phyloP scores from a whole-genome alignment of 495 filamentous ascomycete genomes.

The Chaetomidium leptoderma region DNA sequence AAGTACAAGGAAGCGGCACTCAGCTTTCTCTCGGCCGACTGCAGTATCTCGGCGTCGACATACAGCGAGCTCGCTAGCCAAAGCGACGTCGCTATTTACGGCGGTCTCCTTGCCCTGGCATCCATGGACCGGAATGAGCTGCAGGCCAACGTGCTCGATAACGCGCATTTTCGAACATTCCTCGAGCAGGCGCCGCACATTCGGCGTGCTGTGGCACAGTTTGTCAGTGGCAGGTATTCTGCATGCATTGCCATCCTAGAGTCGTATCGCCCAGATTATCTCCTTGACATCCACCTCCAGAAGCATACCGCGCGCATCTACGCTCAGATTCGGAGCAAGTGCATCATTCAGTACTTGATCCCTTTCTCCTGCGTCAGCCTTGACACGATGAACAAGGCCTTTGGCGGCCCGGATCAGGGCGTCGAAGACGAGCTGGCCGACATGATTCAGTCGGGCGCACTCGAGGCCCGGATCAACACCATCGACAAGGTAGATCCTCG shows the following conservation, averaged over 20 bases:
- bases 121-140: slow-evolving; percentile 78
- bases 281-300: slow-evolving; percentile 84
- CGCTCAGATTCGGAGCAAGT: slow-evolving; percentile 72
- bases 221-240: slow-evolving; percentile 82
- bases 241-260: slow-evolving; percentile 78
- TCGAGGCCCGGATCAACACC: slow-evolving; percentile 81
- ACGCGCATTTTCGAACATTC: slow-evolving; percentile 72
- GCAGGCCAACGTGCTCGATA: slow-evolving; percentile 72
- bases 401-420: slow-evolving; percentile 49
- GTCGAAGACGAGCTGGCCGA: slow-evolving; percentile 71
- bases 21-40: slow-evolving; percentile 59
- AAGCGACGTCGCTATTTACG: slow-evolving; percentile 91
- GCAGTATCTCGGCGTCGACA: slow-evolving; percentile 47
- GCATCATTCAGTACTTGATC: slow-evolving; percentile 84
- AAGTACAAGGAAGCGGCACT: slow-evolving; percentile 69
- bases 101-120: slow-evolving; percentile 83
- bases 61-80: slow-evolving; percentile 71
- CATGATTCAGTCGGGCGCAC: slow-evolving; percentile 66
- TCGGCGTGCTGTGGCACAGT: slow-evolving; percentile 80
- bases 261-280: slow-evolving; percentile 74
- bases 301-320: slow-evolving; percentile 68
- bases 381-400: slow-evolving; percentile 63
- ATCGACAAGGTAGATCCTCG: slow-evolving; percentile 59
- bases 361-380: slow-evolving; percentile 74
- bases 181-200: slow-evolving; percentile 93